phyloP scores from a whole-genome alignment of 1,284 basidiomycete genomes.

The Marasmius fiardii region DNA sequence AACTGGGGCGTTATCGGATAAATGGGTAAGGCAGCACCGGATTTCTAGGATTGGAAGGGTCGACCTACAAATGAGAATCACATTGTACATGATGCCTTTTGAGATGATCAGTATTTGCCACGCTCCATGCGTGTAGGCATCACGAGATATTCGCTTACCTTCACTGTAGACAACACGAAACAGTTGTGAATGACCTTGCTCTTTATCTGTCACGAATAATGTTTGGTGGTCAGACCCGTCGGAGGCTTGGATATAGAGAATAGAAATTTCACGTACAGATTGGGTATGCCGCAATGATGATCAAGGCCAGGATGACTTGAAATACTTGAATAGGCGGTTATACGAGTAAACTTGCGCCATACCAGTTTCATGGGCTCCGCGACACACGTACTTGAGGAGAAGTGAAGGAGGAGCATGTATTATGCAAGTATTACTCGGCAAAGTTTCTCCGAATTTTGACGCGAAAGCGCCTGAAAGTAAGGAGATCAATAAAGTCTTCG shows the following conservation, averaged over 20 bases:
- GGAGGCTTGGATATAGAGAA: neutral
- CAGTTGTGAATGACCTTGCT: neutral
- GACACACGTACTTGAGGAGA: neutral
- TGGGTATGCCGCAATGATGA: neutral
- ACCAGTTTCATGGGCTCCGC: neutral
- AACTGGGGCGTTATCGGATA: neutral
- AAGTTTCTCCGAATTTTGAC: neutral
- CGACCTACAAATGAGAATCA: neutral
- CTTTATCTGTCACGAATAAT: neutral
- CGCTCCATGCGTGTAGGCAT: neutral
- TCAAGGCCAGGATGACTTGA: neutral
- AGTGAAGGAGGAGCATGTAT: neutral
- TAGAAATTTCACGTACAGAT: neutral
- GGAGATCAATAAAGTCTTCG: too few species aligned
- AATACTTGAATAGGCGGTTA: neutral
- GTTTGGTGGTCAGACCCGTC: neutral
- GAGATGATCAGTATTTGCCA: neutral
- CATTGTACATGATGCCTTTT: neutral
- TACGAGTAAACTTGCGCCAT: neutral
- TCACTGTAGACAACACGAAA: neutral
- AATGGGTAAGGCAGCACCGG: too few species aligned
- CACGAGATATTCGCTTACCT: neutral
- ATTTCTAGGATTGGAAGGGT: too few species aligned
- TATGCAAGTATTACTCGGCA: neutral
- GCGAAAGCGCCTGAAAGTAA: too few species aligned